Conservation (phyloP, 1,284 basidiomycete species). For the Amylostereum areolatum region DNA sequence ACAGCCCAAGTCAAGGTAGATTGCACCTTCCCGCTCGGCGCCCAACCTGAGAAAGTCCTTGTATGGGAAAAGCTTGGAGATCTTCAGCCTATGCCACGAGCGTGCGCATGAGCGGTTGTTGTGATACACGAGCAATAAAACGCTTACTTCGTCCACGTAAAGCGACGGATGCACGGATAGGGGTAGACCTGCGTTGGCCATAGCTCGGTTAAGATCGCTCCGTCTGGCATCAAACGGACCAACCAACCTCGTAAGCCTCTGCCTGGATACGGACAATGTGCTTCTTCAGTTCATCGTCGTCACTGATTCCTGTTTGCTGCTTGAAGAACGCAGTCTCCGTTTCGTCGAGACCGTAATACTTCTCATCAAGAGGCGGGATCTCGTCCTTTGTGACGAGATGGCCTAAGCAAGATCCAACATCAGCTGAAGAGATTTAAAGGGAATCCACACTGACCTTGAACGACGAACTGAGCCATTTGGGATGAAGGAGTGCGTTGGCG, state of each 20-base stretch:
- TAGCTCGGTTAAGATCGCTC: conserved; percentile 4
- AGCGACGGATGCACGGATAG: conserved; percentile 9
- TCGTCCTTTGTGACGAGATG: neutral
- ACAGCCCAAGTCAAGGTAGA: conserved; percentile 14
- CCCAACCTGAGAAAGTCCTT: conserved; percentile 6
- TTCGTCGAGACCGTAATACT: conserved; percentile 9
- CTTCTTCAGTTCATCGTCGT: conserved; percentile 29
- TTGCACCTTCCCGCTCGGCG: conserved; percentile 5
- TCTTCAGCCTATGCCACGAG: conserved; percentile 2
- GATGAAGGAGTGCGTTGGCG: too few relatives aligned
- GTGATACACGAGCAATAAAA: neutral
- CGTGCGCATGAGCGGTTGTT: neutral
- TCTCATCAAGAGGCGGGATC: conserved; percentile 2
- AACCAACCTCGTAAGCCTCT: conserved; percentile 29
- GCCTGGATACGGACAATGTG: conserved; percentile 33
- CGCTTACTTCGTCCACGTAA: conserved; percentile 6
- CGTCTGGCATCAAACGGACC: conserved; percentile 13
- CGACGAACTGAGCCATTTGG: too few relatives aligned
- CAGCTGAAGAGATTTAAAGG: too few relatives aligned
- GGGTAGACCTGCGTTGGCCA: conserved; percentile 6
- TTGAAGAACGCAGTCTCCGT: conserved; percentile 30
- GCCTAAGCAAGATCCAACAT: too few relatives aligned
- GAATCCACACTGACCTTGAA: too few relatives aligned
- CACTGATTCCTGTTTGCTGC: conserved; percentile 27
- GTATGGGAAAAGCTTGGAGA: conserved; percentile 8